Evolutionary conservation across 1,139 yeast genomes (phyloP), one percentile per base, ranked within the genome.

Genomic region (Casaregolazyma suthepensis): DNA sequence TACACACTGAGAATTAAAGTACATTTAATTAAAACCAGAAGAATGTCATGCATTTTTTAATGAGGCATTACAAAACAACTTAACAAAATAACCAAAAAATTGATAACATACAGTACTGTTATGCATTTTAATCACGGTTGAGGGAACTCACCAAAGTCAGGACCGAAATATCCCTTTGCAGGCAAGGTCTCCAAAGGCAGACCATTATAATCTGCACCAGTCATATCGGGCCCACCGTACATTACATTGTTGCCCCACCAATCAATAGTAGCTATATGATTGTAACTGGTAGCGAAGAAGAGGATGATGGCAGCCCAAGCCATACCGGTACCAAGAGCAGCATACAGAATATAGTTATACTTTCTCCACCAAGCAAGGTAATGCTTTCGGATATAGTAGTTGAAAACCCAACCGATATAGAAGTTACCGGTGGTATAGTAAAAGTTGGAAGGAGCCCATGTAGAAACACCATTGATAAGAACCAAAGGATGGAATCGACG

Each of bases 241-340:
- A 68, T 54, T 18, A 80, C 79, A 45, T 59, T 65, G 63, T 81
- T 81, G 2, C 85, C 85, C 85, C 86, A 81, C 86, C 86, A 81
- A 12, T 65, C 62, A 23, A 72, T 70, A 10, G 73, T 72, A n/a
- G 55, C 63, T 31, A 51, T 71, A 68, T 45, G 74, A 46, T 59
- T 58, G 57, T 74, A 78, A 60, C 78, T 80, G 5, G 81, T 80
- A 1, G 81, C 74, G 62, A 82, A 79, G 67, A 82, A 75, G 42
- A 81, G 79, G 47, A 81, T 65, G 43, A 68, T 55, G 10, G 63
- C 66, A 12, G 68, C 62, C 53, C 64, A 60, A 12, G 68, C 69
- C 12, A 59, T 59, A 18, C 86, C 86, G 4, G 85, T 80, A 35
- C 80, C 78, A n/a, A 82, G 69, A 3, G 80, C 85, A 57, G 82